These are phyloP conservation scores for Clavaria fumosa DNA, from an alignment of 768 basidiomycete species.

Conservation along the genomic window DNA sequence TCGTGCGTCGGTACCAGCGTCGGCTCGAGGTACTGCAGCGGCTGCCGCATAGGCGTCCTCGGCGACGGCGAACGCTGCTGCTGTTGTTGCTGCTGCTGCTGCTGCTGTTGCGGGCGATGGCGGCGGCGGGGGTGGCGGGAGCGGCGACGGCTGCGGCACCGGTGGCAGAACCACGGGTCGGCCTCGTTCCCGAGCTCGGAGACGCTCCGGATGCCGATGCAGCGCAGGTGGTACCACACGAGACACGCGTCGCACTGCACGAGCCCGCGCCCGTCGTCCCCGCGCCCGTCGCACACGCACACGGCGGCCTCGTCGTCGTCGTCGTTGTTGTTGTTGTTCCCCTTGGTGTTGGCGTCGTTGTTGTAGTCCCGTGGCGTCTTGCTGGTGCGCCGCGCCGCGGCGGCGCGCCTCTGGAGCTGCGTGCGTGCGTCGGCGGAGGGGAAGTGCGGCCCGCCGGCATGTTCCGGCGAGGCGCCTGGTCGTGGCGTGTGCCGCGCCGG, in stretches of 20 bases:
- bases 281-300: slow-evolving; percentile 48
- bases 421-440: slow-evolving; percentile 31
- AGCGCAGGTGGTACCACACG: slow-evolving; percentile 71
- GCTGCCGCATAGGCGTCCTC: slow-evolving; percentile 23
- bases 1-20: slow-evolving; percentile 57
- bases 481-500: too few relatives aligned
- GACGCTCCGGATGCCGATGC: slow-evolving; percentile 54
- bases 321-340: slow-evolving; percentile 9
- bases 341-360: slow-evolving; percentile 32
- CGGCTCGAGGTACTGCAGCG: slow-evolving; percentile 33
- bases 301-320: slow-evolving; percentile 34
- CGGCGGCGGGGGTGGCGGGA: too few relatives aligned
- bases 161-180: slow-evolving; percentile 66
- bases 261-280: slow-evolving; percentile 54
- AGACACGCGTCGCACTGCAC: slow-evolving; percentile 75
- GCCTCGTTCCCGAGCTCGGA: slow-evolving; percentile 59
- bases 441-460: slow-evolving; percentile 56
- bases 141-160: slow-evolving; percentile 35
- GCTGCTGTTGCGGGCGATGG: too few relatives aligned
- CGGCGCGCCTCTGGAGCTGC: slow-evolving; percentile 24
- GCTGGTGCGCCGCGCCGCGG: slow-evolving; percentile 57
- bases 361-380: slow-evolving; percentile 48
- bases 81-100: too few relatives aligned
- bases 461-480: too few relatives aligned
- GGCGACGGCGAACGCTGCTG: too few relatives aligned